Evolutionary conservation across 179 eudicot genomes (phyloP), one percentile per base, ranked within the genome.

Genomic region (Dionaea muscipula): DNA sequence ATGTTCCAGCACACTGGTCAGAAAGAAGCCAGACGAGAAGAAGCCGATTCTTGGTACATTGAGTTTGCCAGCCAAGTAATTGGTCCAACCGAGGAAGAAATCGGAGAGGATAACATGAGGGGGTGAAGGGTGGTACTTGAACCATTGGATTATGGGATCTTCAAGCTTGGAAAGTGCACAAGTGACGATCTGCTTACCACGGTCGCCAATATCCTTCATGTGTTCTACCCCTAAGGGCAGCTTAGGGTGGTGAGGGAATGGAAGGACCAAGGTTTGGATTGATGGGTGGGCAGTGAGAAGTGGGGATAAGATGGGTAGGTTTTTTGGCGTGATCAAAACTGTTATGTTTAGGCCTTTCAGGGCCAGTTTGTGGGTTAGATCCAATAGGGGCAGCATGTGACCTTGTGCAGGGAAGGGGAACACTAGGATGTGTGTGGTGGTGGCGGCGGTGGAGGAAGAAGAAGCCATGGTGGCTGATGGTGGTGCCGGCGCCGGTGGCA

Each of bases 401-500:
- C 95, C 95, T 75, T 84, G 95, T 0, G 95, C 95, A 11, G 95
- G 93, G 69, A 57, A 84, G 36, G 93, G 95, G 51, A 86, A 73
- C 14, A 78, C 69, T 0, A 86, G 51, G 8, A 86, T 48, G 60
- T 86, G 94, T 28, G 51, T 50, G 10, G 59, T 19, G 17, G 41
- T 18, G 17, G 48, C 46, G 66, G 41, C 31, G 52, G 28, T 6
- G 20, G 37, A 2, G 43, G 47, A 2, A 13, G 62, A 14, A 7
- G 63, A 47, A 24, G 27, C 21, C 47, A 43, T 43, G 47, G 0
- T 17, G 20, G 21, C 47, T n/a, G 47, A 38, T 9, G 1, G 22
- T 31, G 35, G 35, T 31, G 35, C 35, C 35, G 35, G 5, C 10
- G 35, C 8, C 35, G 0, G 35, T 11, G 0, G 35, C 1, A 4